Evolutionary conservation across 2,329 filamentous ascomycete species (phyloP), one percentile per base, ranked within the genome.

Genomic region (Moelleriella libera): DNA sequence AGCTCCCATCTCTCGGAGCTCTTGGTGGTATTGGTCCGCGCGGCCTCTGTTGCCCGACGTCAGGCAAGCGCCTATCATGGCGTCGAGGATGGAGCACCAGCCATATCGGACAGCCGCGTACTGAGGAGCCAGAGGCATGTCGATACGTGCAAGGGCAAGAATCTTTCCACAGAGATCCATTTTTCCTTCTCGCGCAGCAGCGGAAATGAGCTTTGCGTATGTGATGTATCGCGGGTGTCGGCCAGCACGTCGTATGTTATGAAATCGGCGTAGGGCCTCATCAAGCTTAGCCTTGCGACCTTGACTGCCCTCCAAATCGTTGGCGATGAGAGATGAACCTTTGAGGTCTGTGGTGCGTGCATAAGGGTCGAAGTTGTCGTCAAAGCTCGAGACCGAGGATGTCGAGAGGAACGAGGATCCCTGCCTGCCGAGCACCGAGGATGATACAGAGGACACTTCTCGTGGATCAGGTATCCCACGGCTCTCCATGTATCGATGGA

Each of bases 141-240:
- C 92, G 49, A 82, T 76, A 56, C 88, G 84, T 10, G 92, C 92
- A 79, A 95, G 94, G 55, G 78, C 81, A 32, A 96, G 74, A 46
- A 98, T 85, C 52, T 97, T 88, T 53, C 88, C 79, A 58, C 87
- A 88, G 44, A 94, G 67, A 46, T 85, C 83, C 65, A 87, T 78
- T 59, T 89, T 88, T 58, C 85, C 78, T 53, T 88, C 83, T 59
- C 90, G 88, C 47, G 89, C 87, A 53, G 90, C 89, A 49, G 87
- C 85, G 44, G 84, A 82, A 58, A 98, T 95, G 54, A 98, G 74
- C 74, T 96, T 97, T 45, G 89, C 88, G 58, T 97, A 96, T 1
- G 89, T 95, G 64, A 95, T 92, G 69, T 97, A 97, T 50, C 90
- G 82, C 46, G 90, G 88, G 62, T 96, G 88, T 60, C 88, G 83